Percentiles rank a stretch among this genome's conserved stretches.
phyloP scores from a whole-genome alignment of 2,329 filamentous ascomycete species.

The Xylariomycetidae sp. region DNA sequence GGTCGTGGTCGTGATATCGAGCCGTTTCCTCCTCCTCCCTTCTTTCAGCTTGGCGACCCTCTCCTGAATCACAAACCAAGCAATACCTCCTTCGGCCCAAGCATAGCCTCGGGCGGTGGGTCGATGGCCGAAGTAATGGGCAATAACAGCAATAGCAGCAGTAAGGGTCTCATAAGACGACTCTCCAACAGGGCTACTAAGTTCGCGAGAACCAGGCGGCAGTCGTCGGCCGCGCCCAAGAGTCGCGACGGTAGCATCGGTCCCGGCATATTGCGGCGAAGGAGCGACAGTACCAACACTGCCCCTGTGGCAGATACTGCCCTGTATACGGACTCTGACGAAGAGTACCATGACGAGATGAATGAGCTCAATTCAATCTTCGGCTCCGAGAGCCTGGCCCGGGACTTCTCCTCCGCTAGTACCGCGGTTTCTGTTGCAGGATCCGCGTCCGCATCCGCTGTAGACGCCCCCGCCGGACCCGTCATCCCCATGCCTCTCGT shows the following conservation, averaged over 20 bases:
- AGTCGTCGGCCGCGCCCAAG: slow-evolving; percentile 70
- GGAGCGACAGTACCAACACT: slow-evolving; percentile 84
- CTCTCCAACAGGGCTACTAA: slow-evolving; percentile 77
- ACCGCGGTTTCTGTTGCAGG: slow-evolving; percentile 43
- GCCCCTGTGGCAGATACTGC: slow-evolving; percentile 46
- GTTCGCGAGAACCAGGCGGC: slow-evolving; percentile 63
- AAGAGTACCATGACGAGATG: slow-evolving; percentile 49
- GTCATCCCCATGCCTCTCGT: slow-evolving; percentile 73
- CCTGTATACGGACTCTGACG: slow-evolving; percentile 50
- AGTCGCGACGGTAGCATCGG: slow-evolving; percentile 86
- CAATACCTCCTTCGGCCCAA: slow-evolving; percentile 60
- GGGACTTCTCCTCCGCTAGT: slow-evolving; percentile 45
- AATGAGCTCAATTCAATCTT: slow-evolving; percentile 41
- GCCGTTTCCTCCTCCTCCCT: slow-evolving; percentile 43
- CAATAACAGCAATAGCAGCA: slow-evolving; percentile 25
- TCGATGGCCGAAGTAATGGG: slow-evolving; percentile 43
- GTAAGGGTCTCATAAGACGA: slow-evolving; percentile 68
- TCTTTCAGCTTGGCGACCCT: slow-evolving; percentile 71
- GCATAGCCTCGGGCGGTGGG: slow-evolving; percentile 50
- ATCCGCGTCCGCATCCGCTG: slow-evolving; percentile 32
- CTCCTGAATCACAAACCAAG: slow-evolving; percentile 57
- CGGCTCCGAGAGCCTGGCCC: slow-evolving; percentile 36
- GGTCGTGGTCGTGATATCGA: slow-evolving; percentile 52
- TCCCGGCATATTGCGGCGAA: slow-evolving; percentile 78
- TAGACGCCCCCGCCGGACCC: slow-evolving; percentile 53